A percentile compares a stretch with the other conserved stretches of the same genome.
Conservation (phyloP, 345 rosid species). For the Moricandia arvensis region DNA sequence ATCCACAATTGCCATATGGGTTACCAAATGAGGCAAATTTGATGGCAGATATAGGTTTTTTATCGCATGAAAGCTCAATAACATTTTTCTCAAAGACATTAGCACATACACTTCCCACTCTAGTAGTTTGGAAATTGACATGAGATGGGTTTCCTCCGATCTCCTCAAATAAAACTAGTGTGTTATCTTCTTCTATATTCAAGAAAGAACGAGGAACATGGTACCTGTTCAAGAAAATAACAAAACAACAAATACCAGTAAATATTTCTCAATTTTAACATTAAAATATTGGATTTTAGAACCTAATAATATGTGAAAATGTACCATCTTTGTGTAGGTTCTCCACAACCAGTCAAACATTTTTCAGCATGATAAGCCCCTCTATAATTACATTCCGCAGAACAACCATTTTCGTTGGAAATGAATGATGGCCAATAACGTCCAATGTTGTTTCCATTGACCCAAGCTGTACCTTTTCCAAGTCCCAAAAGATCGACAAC, state of each 20-base stretch:
- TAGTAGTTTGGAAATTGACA: neutral
- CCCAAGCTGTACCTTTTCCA: conserved; percentile 70
- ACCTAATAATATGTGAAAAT: neutral
- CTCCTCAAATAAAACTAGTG: neutral
- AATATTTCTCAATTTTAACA: neutral
- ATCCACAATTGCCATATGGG: neutral
- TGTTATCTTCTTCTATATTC: neutral
- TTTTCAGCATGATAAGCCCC: neutral
- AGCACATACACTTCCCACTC: neutral
- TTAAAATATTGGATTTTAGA: neutral
- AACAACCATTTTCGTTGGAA: conserved; percentile 37
- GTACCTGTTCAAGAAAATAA: neutral
- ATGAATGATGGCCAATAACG: conserved; percentile 4
- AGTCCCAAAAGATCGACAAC: conserved; percentile 56
- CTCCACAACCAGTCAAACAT: neutral
- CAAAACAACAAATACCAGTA: neutral
- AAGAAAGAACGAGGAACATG: neutral
- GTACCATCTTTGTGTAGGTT: neutral
- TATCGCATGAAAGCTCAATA: neutral
- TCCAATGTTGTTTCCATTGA: conserved; percentile 49
- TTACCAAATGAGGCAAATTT: neutral
- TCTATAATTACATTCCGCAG: conserved; percentile 11
- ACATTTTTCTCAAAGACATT: neutral
- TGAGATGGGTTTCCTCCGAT: neutral
- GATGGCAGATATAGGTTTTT: neutral